Evolutionary conservation across 805 yeast species (phyloP).

Genomic region (Saccharomycopsis fermentans): DNA sequence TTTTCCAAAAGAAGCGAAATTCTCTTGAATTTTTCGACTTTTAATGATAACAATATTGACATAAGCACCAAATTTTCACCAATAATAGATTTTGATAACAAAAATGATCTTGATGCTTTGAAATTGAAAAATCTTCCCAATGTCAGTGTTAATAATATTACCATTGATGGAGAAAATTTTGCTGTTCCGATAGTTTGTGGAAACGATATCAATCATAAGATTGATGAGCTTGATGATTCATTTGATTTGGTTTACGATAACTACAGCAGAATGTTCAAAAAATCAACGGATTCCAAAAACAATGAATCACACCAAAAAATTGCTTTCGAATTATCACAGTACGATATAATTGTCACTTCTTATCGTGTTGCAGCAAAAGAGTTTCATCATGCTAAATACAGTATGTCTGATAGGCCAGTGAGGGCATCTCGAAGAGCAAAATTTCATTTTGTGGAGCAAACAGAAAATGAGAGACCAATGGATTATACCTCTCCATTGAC

Average conservation of each 20-base stretch:
- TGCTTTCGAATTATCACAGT: conserved; percentile 44
- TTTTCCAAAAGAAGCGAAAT: background rate
- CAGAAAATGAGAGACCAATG: conserved; percentile 14
- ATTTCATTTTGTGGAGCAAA: conserved; percentile 6
- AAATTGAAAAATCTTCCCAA: conserved; percentile 1
- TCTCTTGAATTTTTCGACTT: conserved; percentile 8
- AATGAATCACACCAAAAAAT: conserved; percentile 21
- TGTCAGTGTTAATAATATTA: conserved; percentile 2
- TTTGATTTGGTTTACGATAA: background rate
- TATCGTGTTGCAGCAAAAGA: conserved; percentile 65
- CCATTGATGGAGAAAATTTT: background rate
- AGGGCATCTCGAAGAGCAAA: conserved; percentile 23
- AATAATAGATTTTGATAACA: background rate
- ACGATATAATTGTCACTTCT: conserved; percentile 75
- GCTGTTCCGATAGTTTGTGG: conserved; percentile 11
- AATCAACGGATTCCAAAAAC: background rate
- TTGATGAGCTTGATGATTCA: background rate
- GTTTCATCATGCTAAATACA: conserved; percentile 66
- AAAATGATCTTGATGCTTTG: background rate
- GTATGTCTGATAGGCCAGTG: conserved; percentile 35
- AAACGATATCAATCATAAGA: background rate
- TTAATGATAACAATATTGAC: background rate
- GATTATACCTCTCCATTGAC: conserved; percentile 78
- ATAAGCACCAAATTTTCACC: background rate
- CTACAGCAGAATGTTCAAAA: conserved; percentile 2